A percentile compares a stretch with the other conserved stretches of the same genome.
These are phyloP conservation scores for Brassica incana DNA, from an alignment of 345 rosid species.

Conservation along the genomic window DNA sequence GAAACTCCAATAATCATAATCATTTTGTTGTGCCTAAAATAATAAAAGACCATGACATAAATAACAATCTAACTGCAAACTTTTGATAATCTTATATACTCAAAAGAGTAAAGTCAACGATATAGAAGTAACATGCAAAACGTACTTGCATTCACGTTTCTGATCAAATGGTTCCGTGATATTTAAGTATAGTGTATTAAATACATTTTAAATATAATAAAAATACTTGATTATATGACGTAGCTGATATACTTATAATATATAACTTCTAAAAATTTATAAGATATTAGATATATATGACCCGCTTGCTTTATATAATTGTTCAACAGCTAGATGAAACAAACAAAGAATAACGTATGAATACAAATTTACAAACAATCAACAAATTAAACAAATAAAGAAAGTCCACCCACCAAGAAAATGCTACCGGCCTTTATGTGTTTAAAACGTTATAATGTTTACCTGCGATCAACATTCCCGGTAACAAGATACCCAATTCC, in stretches of 20 bases:
- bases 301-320: conserved; percentile 4
- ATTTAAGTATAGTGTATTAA: neutral
- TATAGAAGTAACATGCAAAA: neutral
- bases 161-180: no score
- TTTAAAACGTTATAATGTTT: conserved; percentile 3
- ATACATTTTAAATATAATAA: neutral
- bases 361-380: neutral
- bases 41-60: neutral
- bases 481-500: conserved; percentile 87
- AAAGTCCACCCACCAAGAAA: conserved; percentile 22
- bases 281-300: neutral
- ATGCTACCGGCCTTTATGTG: neutral
- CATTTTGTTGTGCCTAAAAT: neutral
- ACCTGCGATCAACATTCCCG: conserved; percentile 27
- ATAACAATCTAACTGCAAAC: neutral
- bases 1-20: no score
- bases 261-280: neutral
- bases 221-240: neutral
- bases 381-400: neutral
- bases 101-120: neutral
- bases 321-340: neutral
- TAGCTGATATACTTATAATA: neutral
- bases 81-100: neutral
- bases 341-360: neutral
- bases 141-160: neutral